Percentiles rank a stretch among this genome's conserved stretches.
phyloP scores from a whole-genome alignment of 306 rosid genomes.

The Trifolium repens region DNA sequence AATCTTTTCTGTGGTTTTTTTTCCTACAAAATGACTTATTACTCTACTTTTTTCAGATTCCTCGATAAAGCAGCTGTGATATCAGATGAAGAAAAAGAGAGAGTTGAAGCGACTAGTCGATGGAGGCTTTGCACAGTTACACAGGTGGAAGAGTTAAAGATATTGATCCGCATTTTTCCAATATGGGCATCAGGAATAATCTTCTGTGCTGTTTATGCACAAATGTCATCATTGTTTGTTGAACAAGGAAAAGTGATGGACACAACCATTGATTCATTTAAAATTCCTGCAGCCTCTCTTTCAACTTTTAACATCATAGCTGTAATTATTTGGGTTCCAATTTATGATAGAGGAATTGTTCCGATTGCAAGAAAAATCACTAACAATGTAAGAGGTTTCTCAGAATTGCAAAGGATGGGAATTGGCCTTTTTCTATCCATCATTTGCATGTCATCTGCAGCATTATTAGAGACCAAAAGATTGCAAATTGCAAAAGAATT shows the following conservation, averaged over 20 bases:
- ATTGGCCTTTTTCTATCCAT: slow-evolving; percentile 78
- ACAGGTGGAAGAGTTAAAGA: slow-evolving; percentile 85
- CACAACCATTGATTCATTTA: slow-evolving; percentile 64
- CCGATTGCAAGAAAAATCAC: slow-evolving; percentile 74
- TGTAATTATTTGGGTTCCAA: slow-evolving; percentile 81
- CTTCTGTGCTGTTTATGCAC: slow-evolving; percentile 83
- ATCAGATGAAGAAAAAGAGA: slow-evolving; percentile 61
- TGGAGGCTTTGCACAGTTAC: slow-evolving; percentile 90
- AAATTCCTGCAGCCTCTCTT: slow-evolving; percentile 88
- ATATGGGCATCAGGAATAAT: slow-evolving; percentile 89
- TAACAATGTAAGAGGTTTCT: slow-evolving; percentile 76
- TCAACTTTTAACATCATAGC: slow-evolving; percentile 64
- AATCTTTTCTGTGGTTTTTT: too few species aligned
- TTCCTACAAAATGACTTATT: not conserved
- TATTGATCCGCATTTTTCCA: slow-evolving; percentile 81
- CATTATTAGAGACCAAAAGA: slow-evolving; percentile 65
- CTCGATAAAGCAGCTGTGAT: slow-evolving; percentile 83
- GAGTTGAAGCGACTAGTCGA: slow-evolving; percentile 54
- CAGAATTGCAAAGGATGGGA: slow-evolving; percentile 90
- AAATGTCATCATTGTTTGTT: slow-evolving; percentile 84
- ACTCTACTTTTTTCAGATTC: slow-evolving; percentile 50
- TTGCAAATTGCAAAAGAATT: slow-evolving; percentile 62
- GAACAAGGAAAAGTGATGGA: slow-evolving; percentile 85
- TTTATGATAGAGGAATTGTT: slow-evolving; percentile 70
- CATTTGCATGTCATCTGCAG: slow-evolving; percentile 85